These are phyloP conservation scores for Kuraishia ogatae DNA, from an alignment of 805 yeast species.

Conservation along the genomic window DNA sequence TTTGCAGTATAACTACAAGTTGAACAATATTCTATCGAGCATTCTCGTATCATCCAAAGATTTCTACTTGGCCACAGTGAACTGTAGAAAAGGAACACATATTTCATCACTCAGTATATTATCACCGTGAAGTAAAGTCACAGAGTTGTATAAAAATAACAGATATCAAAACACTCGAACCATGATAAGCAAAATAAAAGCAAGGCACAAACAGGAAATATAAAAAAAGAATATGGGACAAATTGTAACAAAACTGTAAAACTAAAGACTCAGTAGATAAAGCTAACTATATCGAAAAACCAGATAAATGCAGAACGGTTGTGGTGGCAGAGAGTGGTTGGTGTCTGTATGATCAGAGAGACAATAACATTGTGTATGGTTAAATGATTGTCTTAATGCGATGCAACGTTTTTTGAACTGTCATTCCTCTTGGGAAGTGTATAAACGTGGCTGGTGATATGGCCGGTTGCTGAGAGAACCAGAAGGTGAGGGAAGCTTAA, in stretches of 20 bases:
- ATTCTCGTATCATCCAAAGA: background rate
- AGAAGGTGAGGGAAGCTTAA: no score
- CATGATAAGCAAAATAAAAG: background rate
- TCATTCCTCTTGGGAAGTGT: background rate
- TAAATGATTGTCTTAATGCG: background rate
- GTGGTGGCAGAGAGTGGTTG: background rate
- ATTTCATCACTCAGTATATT: background rate
- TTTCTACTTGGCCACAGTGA: background rate
- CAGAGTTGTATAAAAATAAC: background rate
- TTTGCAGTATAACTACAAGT: no score
- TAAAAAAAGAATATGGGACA: background rate
- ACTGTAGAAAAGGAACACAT: background rate
- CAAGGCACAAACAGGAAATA: background rate
- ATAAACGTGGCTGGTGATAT: background rate
- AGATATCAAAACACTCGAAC: background rate
- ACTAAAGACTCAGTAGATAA: background rate
- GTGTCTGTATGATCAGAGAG: background rate
- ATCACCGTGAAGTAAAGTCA: background rate
- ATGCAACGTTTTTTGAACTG: background rate
- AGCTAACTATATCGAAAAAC: background rate
- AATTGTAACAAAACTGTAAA: background rate
- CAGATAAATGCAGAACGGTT: background rate
- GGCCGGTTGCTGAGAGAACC: no score
- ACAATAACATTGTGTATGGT: background rate
- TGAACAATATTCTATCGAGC: no score